A percentile compares a stretch with the other conserved stretches of the same genome.
These are phyloP conservation scores for Chimonanthus praecox DNA, from an alignment of 164 flowering plant genomes.

Conservation along the genomic window DNA sequence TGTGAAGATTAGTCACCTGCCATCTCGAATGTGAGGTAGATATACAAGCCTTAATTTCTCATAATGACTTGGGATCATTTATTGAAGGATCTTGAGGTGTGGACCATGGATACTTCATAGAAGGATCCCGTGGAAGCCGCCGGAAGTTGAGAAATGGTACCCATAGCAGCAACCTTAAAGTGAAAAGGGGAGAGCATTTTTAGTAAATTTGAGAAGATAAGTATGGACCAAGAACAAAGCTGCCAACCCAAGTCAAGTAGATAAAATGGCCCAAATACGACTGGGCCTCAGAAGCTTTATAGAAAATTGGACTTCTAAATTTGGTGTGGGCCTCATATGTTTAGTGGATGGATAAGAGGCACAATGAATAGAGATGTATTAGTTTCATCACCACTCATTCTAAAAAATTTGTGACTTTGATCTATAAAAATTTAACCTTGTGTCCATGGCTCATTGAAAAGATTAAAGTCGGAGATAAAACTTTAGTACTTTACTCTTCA, in stretches of 20 bases:
- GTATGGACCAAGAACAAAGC: no score
- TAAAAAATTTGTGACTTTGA: no score
- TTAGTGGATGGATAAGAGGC: not conserved
- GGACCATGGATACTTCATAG: conserved; percentile 74
- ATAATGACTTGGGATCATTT: conserved; percentile 6
- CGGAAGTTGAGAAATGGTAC: conserved; percentile 81
- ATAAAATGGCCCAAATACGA: not conserved
- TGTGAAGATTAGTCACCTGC: no score
- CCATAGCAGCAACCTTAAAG: conserved; percentile 59
- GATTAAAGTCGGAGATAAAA: no score
- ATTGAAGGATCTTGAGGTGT: conserved; percentile 45
- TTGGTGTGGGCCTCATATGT: not conserved
- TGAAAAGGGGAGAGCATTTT: not conserved
- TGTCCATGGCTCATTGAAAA: no score
- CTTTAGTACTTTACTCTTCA: no score
- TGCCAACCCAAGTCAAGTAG: not conserved
- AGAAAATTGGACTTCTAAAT: not conserved
- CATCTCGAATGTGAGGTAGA: no score
- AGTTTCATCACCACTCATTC: no score
- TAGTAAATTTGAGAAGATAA: not conserved
- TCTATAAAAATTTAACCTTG: no score
- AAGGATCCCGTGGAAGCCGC: conserved; percentile 67
- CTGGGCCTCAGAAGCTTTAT: no score
- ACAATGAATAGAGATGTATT: no score
- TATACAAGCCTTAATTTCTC: not conserved